Percentiles rank a stretch among this genome's conserved stretches.
phyloP scores from a whole-genome alignment of 2,329 filamentous ascomycete species.

The Hypoxylon sp. region DNA sequence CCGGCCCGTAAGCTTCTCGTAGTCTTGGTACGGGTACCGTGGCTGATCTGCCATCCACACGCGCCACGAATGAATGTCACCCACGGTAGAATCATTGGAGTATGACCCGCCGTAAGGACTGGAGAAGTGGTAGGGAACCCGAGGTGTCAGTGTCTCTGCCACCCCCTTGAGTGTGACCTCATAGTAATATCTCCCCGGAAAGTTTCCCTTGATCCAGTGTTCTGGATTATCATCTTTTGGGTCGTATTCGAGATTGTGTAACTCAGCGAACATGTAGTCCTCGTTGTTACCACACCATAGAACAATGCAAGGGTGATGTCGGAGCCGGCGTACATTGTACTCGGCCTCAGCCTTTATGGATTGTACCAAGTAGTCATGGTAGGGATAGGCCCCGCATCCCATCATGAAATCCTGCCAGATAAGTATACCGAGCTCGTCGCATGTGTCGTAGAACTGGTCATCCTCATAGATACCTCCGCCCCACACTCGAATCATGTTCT shows the following conservation, averaged over 20 bases:
- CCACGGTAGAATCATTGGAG: slow-evolving; percentile 17
- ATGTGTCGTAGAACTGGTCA: slow-evolving; percentile 22
- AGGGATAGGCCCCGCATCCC: slow-evolving; percentile 14
- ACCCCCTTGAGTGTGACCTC: slow-evolving; percentile 1
- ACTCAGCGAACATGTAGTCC: slow-evolving; percentile 22
- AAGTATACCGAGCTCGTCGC: slow-evolving; percentile 21
- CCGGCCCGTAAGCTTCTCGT: slow-evolving; percentile 17
- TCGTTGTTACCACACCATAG: slow-evolving; percentile 26
- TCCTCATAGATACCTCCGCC: slow-evolving; percentile 27
- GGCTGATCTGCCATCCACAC: slow-evolving; percentile 21
- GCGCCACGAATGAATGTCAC: slow-evolving; percentile 21
- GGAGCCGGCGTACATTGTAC: slow-evolving; percentile 19
- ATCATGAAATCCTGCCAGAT: slow-evolving; percentile 24
- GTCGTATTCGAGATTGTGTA: slow-evolving; percentile 18
- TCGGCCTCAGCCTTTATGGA: slow-evolving; percentile 19
- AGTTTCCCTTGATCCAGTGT: slow-evolving; percentile 14
- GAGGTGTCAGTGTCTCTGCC: background rate
- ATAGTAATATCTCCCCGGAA: slow-evolving; percentile 9
- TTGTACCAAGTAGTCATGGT: slow-evolving; percentile 16
- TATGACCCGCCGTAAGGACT: slow-evolving; percentile 17
- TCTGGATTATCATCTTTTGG: slow-evolving; percentile 17
- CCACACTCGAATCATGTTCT: slow-evolving; percentile 23
- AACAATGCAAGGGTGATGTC: slow-evolving; percentile 21
- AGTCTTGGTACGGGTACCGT: slow-evolving; percentile 21
- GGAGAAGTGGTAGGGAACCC: slow-evolving; percentile 5